Percentiles rank a stretch among this genome's conserved stretches.
Conservation (phyloP, 495 filamentous ascomycete species). For the Neurospora hispaniola region DNA sequence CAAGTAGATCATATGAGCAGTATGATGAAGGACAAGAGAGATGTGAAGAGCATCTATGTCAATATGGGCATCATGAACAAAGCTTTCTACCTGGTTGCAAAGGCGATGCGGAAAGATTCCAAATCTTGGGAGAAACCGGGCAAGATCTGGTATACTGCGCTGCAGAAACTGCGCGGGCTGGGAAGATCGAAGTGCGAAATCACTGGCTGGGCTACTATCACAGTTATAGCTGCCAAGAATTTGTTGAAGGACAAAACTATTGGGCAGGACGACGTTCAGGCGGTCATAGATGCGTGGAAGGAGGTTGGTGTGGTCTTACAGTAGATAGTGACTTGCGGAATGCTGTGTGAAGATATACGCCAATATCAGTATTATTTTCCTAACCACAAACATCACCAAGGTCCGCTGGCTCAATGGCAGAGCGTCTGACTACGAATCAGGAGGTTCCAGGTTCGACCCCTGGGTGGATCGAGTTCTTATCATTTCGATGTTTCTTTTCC, state of each 20-base stretch:
- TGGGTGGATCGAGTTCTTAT: background rate
- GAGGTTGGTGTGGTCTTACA: background rate
- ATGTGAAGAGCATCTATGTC: background rate
- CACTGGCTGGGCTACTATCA: background rate
- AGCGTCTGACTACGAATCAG: background rate
- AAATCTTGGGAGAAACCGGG: background rate
- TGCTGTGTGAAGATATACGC: accelerated
- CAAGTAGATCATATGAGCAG: background rate
- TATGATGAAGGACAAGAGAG: accelerated
- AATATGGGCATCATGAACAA: background rate
- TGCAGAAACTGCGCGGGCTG: background rate
- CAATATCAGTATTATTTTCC: background rate
- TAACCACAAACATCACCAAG: background rate
- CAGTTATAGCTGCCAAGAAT: background rate
- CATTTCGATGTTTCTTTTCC: background rate
- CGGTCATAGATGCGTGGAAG: background rate
- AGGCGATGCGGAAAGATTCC: background rate
- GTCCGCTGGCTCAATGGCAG: background rate
- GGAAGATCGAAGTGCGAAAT: background rate
- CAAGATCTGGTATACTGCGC: background rate
- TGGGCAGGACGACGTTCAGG: background rate
- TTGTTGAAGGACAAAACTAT: background rate
- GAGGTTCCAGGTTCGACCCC: background rate
- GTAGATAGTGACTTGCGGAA: background rate
- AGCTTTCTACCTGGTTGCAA: background rate